Base-by-base conservation (phyloP, 257 asterid species). In the Primulina tabacum region DNA sequence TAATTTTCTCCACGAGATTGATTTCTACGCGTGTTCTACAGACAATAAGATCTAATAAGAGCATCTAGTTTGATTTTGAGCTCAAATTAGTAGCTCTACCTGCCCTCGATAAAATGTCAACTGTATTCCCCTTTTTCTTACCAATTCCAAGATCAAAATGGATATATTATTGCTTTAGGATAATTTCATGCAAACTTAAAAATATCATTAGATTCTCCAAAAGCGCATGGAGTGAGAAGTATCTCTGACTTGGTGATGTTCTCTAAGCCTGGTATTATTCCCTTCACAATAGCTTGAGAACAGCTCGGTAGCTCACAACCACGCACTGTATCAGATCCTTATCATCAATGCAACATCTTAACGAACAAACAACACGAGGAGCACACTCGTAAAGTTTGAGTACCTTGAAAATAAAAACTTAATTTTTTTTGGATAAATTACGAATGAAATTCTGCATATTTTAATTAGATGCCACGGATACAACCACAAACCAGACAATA, bases 311-410 rank as follows among this genome's bases (percentile, higher is more conserved):
- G 26, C 24, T 21, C 24, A 21, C 24, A 21, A 21, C 24, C 24
- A 21, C 24, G 24, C 24, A 21, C 24, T 21, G 24, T 24, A 67
- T 67, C 47, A 67, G 10, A 62, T 53, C 64, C 72, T 62, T 65
- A 38, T 17, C 56, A 37, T 47, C 56, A 4, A 47, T 47, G 7
- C 20, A 7, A 47, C 56, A 16, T 47, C 56, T 47, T 16, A 47
- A 4, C n/a, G n/a, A 38, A 38, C 3, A 9, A 38, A 43, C 53
- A 43, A 43, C n/a, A 38, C 50, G 16, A 38, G 50, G 50, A 38
- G 53, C 53, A 43, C 53, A 43, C 53, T 43, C 53, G 4, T 17
- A 43, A 43, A 12, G 17, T 43, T 43, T 43, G 53, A 10, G 12
- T 12, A 40, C 16, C 4, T 40, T 40, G 52, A 43, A 43, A 43